Evolutionary conservation across 805 yeast species (phyloP), one percentile per base, ranked within the genome.

Genomic region (Kodamaea jinghongensis): DNA sequence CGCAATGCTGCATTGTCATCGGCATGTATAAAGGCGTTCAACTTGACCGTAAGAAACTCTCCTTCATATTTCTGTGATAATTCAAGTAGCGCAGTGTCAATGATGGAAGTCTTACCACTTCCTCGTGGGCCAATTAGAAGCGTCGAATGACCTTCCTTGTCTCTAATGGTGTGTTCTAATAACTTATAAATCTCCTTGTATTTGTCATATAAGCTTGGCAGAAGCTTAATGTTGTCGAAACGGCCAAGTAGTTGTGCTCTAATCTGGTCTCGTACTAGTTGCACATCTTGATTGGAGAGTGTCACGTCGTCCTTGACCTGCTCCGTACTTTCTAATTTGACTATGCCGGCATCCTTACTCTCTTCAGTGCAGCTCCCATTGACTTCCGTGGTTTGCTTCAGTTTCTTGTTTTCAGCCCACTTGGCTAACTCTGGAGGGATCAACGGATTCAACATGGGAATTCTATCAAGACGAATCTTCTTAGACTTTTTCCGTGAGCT

Each of bases 1-100:
- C 90, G 73, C 10, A 93, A 75, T 0, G 98, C 98, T 36, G 75
- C 64, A 34, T 71, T 75, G 54, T 91, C 98, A 48, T 83, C 88
- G 4, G 72, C 55, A 54, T 87, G 96, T 3, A 81, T 71, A 10
- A 73, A 60, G 0, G 96, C 96, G 43, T 83, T 79, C 20, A 91
- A 63, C 15, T 73, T 58, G 8, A 93, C 76, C 0, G 76, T 67
- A 12, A 90, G 67, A 53, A 79, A 87, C 36, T 78, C 76, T 25
- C 77, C 68, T 2, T 46, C 38, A 50, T 71, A 74, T 23, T 63
- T 58, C 11, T 46, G 27, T 3, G 60, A 47, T 20, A 88, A 58
- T 10, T 67, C 63, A 0, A 54, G 44, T 12, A 93, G 41, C 1
- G 83, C 88, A 4, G 70, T 61, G 22, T 83, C 70, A 2, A 91